These are phyloP conservation scores for Hondaea fermentalgiana DNA, from an alignment of 108 stramenopile species.

Conservation along the genomic window DNA sequence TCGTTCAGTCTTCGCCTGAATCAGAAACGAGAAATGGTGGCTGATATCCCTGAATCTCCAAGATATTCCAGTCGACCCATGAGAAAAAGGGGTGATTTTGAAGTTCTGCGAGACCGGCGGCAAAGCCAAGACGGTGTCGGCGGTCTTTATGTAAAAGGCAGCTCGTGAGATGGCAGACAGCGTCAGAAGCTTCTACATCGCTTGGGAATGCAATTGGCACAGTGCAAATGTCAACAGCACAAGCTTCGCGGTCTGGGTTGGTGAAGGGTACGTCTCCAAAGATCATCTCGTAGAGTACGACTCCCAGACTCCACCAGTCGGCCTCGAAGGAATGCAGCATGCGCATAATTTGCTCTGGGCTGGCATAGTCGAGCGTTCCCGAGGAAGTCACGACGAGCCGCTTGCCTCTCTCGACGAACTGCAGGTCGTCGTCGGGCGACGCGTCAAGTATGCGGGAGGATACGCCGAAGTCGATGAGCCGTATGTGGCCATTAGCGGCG, in stretches of 20 bases:
- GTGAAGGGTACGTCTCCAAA: constrained; percentile 40
- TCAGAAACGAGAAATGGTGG: constrained; percentile 54
- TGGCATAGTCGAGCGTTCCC: constrained; percentile 54
- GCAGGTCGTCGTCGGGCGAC: neutral
- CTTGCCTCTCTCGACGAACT: neutral
- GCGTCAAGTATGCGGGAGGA: neutral
- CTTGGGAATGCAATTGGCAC: too few relatives aligned
- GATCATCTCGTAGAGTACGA: constrained; percentile 87
- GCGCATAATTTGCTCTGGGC: constrained; percentile 74
- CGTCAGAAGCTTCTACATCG: constrained; percentile 32
- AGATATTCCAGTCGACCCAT: constrained; percentile 70
- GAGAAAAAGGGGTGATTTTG: constrained; percentile 77
- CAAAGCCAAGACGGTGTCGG: constrained; percentile 65
- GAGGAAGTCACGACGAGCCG: constrained; percentile 30
- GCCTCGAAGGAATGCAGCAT: constrained; percentile 88
- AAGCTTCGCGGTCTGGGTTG: neutral
- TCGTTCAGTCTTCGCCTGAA: too few relatives aligned
- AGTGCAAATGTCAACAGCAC: neutral
- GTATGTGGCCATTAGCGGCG: constrained; percentile 49
- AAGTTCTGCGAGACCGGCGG: constrained; percentile 64
- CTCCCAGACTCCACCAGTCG: constrained; percentile 92
- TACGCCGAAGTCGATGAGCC: constrained; percentile 53
- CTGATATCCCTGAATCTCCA: constrained; percentile 63
- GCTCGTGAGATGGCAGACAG: neutral
- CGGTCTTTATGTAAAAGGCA: constrained; percentile 79